Evolutionary conservation across 2,329 filamentous ascomycete genomes (phyloP), one percentile per base, ranked within the genome.

Genomic region (Colletotrichum abscissum): DNA sequence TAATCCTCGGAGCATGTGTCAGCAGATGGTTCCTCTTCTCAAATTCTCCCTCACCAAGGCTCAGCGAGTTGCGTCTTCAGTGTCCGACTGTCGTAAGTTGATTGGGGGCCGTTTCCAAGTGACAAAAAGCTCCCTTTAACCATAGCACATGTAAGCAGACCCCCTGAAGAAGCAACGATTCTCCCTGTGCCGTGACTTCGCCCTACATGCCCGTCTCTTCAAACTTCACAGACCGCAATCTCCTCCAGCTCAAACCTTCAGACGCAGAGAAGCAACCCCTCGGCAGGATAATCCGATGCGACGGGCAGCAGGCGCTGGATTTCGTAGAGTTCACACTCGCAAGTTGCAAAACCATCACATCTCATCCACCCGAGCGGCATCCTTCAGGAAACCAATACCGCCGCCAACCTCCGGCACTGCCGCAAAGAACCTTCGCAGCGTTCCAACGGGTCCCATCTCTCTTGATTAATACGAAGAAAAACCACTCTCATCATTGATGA

Each of bases 401-500:
- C 7, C 59, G 28, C 59, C 38, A 11, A 26, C 69, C 63, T 63
- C 69, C 69, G 69, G 35, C 19, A 33, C 19, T 68, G 35, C 69
- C 64, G 69, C 52, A 35, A 24, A 57, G 64, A 68, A n/a, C 26
- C 46, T 57, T 72, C 33, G 54, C 55, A 60, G 59, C 59, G 66
- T 72, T 69, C 70, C 70, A 72, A 64, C 46, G 38, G 55, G 66
- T 64, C 66, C 70, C 58, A 64, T 59, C 54, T 11, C 33, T 22
- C 66, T 72, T 72, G 66, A 69, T 72, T 60, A 69, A 69, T 72
- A 72, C 70, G 66, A 72, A 42, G 59, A 46, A 28, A 33, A 49
- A 49, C 19, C 42, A 49, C 42, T n/a, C 42, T 12, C 52, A 30
- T 46, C 19, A 5, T 28, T 5, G 22, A 9, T 28, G 52, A 68